Percentiles rank a stretch among this genome's conserved stretches.
phyloP scores from a whole-genome alignment of 2,329 filamentous ascomycete species.

The Hirsutella thompsonii region DNA sequence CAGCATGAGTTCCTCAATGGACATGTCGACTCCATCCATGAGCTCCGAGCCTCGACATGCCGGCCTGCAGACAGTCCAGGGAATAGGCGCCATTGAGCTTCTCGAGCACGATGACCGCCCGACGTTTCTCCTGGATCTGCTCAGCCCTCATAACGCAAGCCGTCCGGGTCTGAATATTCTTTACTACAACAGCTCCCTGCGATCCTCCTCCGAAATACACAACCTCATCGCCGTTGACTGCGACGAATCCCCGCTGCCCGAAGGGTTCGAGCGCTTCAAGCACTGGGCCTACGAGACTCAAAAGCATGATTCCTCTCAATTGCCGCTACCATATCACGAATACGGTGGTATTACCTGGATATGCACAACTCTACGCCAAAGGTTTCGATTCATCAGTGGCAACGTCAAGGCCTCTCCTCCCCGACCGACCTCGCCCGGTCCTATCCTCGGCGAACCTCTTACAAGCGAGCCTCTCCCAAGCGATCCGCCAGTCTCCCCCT shows the following conservation, averaged over 20 bases:
- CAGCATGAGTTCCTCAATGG: constrained; percentile 40
- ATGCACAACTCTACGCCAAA: constrained; percentile 53
- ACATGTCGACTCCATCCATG: constrained; percentile 33
- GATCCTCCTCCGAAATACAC: constrained; percentile 39
- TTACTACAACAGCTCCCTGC: constrained; percentile 57
- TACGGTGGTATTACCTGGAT: constrained; percentile 60
- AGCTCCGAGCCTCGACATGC: constrained; percentile 40
- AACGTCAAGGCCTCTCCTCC: constrained; percentile 20
- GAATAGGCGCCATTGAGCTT: constrained; percentile 57
- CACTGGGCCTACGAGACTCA: constrained; percentile 47
- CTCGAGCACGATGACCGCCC: constrained; percentile 66
- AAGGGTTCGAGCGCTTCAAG: constrained; percentile 52
- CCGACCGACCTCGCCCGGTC: constrained; percentile 26
- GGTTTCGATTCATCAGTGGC: constrained; percentile 56
- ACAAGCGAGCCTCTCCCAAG: constrained; percentile 4
- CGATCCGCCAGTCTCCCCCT: constrained; percentile 1
- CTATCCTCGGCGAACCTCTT: constrained; percentile 21
- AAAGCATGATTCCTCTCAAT: constrained; percentile 36
- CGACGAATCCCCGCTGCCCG: constrained; percentile 25
- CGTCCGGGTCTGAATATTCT: constrained; percentile 45
- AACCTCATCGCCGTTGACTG: constrained; percentile 41
- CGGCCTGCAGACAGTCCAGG: constrained; percentile 43
- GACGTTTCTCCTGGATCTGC: constrained; percentile 61
- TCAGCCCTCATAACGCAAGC: constrained; percentile 40
- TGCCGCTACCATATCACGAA: constrained; percentile 38